A percentile compares a stretch with the other conserved stretches of the same genome.
These are phyloP conservation scores for Colletotrichum sansevieriae DNA, from an alignment of 2,329 filamentous ascomycete species.

Conservation along the genomic window DNA sequence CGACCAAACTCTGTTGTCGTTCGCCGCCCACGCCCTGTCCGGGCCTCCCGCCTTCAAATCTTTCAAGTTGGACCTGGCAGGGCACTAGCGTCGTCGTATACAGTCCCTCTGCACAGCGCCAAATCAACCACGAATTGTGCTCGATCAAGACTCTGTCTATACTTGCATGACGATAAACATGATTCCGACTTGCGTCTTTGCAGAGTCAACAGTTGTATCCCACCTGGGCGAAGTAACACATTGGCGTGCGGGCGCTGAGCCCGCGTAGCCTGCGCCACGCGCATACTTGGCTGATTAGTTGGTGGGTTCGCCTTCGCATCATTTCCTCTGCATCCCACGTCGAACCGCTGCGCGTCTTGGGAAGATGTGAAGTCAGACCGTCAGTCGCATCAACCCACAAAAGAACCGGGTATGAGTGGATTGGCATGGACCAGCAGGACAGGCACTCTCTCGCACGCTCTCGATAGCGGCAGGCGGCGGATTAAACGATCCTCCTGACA, in stretches of 20 bases:
- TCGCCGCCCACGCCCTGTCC: conserved; percentile 23
- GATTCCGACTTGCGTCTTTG: neutral
- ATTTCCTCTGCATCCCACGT: neutral
- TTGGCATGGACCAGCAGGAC: neutral
- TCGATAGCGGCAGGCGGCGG: conserved; percentile 18
- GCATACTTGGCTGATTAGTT: conserved; percentile 22
- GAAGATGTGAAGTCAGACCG: no score
- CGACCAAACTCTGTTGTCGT: conserved; percentile 23
- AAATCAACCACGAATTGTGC: neutral
- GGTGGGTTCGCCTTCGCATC: conserved; percentile 18
- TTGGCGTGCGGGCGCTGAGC: conserved; percentile 34
- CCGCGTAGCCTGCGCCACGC: conserved; percentile 28
- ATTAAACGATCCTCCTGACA: conserved; percentile 26
- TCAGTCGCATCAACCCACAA: conserved; percentile 20
- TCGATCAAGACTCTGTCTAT: neutral
- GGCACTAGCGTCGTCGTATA: conserved; percentile 8
- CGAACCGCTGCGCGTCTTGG: no score
- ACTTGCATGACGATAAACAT: neutral
- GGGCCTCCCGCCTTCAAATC: conserved; percentile 32
- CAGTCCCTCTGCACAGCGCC: neutral
- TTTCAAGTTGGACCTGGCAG: conserved; percentile 16
- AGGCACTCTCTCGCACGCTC: neutral
- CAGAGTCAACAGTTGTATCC: conserved; percentile 9
- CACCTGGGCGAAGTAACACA: conserved; percentile 26
- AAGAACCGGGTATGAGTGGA: conserved; percentile 18